Conservation (phyloP, 2,329 filamentous ascomycete species). For the Cytospora leucostoma region DNA sequence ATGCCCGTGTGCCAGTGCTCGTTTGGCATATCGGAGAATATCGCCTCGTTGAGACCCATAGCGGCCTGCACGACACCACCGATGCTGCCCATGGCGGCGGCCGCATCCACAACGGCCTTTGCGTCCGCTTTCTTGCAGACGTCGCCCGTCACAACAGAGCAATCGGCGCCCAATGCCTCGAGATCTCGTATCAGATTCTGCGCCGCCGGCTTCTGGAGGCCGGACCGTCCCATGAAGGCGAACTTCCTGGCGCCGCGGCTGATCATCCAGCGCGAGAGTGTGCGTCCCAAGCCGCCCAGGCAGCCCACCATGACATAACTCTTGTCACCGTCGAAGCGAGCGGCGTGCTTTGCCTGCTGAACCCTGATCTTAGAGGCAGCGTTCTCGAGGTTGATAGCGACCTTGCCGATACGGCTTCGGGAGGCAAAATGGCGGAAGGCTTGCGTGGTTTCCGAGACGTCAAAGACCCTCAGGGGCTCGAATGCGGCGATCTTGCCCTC, state of each 20-base stretch:
- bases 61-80: slow-evolving; percentile 2
- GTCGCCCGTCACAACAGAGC: slow-evolving; percentile 51
- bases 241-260: slow-evolving; percentile 8
- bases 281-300: slow-evolving; percentile 1
- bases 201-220: not conserved
- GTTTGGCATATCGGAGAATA: not conserved
- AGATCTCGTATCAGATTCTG: not conserved
- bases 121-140: slow-evolving; percentile 44
- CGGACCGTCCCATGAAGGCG: slow-evolving; percentile 7
- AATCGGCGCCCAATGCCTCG: slow-evolving; percentile 40
- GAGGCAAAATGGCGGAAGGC: slow-evolving; percentile 43
- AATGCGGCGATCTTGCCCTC: slow-evolving; percentile 25
- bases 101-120: slow-evolving; percentile 41
- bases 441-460: slow-evolving; percentile 26
- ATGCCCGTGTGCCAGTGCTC: slow-evolving; percentile 1
- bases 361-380: not conserved
- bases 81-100: slow-evolving; percentile 32
- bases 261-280: slow-evolving; percentile 4
- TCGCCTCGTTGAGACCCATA: slow-evolving; percentile 3
- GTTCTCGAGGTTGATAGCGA: slow-evolving; percentile 36
- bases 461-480: slow-evolving; percentile 30
- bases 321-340: not conserved
- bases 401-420: slow-evolving; percentile 46
- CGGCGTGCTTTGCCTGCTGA: not conserved
- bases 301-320: not conserved